phyloP scores from a whole-genome alignment of 2,329 filamentous ascomycete species.

The Aspergillus thermomutatus region DNA sequence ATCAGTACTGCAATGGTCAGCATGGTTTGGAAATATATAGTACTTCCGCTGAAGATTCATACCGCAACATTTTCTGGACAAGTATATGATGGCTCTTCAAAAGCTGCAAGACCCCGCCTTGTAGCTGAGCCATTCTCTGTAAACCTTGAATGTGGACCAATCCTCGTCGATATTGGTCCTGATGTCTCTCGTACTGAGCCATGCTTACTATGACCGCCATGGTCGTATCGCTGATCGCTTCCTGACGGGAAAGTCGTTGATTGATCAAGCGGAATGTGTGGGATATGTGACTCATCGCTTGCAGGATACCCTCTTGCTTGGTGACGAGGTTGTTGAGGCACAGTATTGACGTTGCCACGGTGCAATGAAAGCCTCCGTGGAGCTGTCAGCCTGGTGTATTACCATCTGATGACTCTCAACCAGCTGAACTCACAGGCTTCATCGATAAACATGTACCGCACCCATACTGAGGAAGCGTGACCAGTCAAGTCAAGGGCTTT shows the following conservation, averaged over 20 bases:
- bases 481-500: neutral
- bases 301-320: neutral
- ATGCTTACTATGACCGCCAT: neutral
- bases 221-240: neutral
- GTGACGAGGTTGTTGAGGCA: neutral
- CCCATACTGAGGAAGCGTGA: neutral
- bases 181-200: neutral
- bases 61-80: neutral
- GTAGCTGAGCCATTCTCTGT: neutral
- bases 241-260: neutral
- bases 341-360: neutral
- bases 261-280: neutral
- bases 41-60: neutral
- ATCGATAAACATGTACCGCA: neutral
- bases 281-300: neutral
- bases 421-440: neutral
- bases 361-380: neutral
- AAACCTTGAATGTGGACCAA: neutral
- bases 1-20: neutral
- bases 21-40: neutral
- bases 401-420: neutral
- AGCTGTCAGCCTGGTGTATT: too few species aligned
- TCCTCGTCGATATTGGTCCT: neutral
- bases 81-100: neutral
- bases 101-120: neutral